Base-by-base conservation (phyloP, 768 basidiomycete genomes). In the Suillus alpinus region DNA sequence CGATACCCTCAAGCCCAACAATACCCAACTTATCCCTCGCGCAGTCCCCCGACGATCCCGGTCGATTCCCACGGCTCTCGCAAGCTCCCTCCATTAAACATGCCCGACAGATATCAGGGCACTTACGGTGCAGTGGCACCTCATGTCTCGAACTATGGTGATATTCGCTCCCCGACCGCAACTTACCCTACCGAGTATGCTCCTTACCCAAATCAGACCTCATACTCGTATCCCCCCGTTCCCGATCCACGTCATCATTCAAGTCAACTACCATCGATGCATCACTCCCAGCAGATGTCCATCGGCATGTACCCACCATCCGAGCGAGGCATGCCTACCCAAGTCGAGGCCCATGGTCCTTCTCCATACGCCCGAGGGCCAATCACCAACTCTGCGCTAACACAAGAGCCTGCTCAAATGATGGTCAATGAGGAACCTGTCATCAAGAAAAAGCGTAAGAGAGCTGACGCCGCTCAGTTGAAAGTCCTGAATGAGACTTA, bases 371-470 rank as follows among this genome's bases (percentile, higher is more conserved):
- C 86, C 26, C 84, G 81, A 61, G 72, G 69, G 26, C 36, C 64
- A 3, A 68, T 76, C 37, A 76, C 71, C 34, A 72, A 70, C 57
- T 60, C 65, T 6, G 67, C 63, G 39, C 66, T 76, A 20, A 75
- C 75, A 10, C 69, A 76, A 59, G 73, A 76, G 23, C 75, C 73
- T 50, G 41, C 69, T 63, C 65, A 65, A 3, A 66, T 75, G 67
- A 66, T 75, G 69, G 74, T 80, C 40, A 70, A 78, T 37, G 84
- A 89, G 58, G 86, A 88, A 64, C 83, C 88, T n/a, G 78, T 83
- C 44, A 86, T 92, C 66, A 94, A 93, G 80, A 92, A 92, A 80
- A 93, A 93, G 75, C 84, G 91, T 73, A 91, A 91, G 79, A 86
- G 91, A 60, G 92, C 91, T 6, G 90, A 92, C 66, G 87, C 89